Evolutionary conservation across 305 asterid genomes (phyloP), one percentile per base, ranked within the genome.

Genomic region (Petunia hybrid): DNA sequence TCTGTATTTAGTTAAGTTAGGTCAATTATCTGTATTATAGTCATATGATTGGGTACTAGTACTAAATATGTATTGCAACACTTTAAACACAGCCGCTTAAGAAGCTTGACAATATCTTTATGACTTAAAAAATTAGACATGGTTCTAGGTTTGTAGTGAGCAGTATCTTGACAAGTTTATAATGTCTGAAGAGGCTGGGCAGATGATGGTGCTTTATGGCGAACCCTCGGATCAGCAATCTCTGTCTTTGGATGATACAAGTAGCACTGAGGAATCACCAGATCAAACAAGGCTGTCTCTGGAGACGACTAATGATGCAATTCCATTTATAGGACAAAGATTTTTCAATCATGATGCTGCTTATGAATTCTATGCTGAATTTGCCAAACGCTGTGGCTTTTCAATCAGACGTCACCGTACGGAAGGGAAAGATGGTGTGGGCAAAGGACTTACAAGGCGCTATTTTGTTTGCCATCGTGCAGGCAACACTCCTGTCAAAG

Each of bases 381-480:
- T 91, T 73, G 98, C 98, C 5, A 94, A 89, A 80, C 86, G 87
- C 4, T 89, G 97, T 82, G 99, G 99, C 71, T 96, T 96, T 82
- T 96, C 99, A n/a, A 96, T 94, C 55, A 87, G 99, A 85, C 95
- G 98, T 13, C 98, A 94, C 70, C 87, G 98, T 0, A 94, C 98
- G 31, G 99, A 94, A 88, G 98, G 98, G 43, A 94, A 94, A 87
- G 97, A 92, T 76, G 99, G 99, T 14, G 91, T 94, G 41, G 98
- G 98, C 16, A 96, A 94, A 88, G 99, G 99, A 51, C 94, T 95
- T 76, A 95, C 97, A 0, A 87, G 99, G 86, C 98, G 98, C 59
- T 94, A 96, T 86, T 96, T 96, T 77, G 98, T 96, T 64, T 96
- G 99, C 87, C 99, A 96, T 74, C 98, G 99, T 22, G 97, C 98